Conservation (phyloP, 352 stramenopile genomes). For the Pythium chondricola region DNA sequence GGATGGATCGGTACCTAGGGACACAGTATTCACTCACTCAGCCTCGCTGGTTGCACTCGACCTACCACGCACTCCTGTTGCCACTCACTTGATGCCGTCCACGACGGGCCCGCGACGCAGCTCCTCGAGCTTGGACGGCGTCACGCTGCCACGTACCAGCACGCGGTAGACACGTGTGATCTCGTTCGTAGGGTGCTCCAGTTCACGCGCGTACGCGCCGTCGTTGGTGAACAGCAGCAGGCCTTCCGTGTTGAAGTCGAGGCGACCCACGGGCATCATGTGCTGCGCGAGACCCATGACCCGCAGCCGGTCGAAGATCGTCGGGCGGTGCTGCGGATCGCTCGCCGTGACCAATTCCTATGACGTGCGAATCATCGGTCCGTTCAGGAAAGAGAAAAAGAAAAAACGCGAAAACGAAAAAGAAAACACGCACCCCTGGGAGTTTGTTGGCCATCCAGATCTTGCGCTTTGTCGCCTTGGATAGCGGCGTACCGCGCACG, state of each 20-base stretch:
- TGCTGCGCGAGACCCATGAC: constrained; percentile 76
- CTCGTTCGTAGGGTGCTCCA: constrained; percentile 84
- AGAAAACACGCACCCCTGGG: constrained; percentile 44
- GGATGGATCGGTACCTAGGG: constrained; percentile 53
- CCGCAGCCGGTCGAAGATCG: constrained; percentile 84
- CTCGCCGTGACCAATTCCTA: constrained; percentile 75
- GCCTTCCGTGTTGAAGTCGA: constrained; percentile 92
- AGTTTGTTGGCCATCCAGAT: constrained; percentile 89
- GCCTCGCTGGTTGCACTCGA: neutral
- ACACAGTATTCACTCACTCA: neutral
- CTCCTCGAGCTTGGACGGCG: constrained; percentile 74
- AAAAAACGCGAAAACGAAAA: neutral
- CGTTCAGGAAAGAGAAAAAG: neutral
- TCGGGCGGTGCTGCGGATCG: constrained; percentile 74
- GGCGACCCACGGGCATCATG: constrained; percentile 87
- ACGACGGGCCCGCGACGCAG: constrained; percentile 72
- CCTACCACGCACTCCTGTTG: neutral
- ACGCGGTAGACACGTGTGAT: constrained; percentile 79
- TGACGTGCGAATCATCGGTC: constrained; percentile 1
- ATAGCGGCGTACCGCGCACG: constrained; percentile 48
- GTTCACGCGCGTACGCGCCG: constrained; percentile 79
- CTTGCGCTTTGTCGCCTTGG: constrained; percentile 33
- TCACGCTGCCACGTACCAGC: constrained; percentile 74
- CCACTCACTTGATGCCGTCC: constrained; percentile 69
- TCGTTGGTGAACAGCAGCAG: constrained; percentile 91